Evolutionary conservation across 805 yeast species (phyloP).

Genomic region (Suhomyces xylopsoci): DNA sequence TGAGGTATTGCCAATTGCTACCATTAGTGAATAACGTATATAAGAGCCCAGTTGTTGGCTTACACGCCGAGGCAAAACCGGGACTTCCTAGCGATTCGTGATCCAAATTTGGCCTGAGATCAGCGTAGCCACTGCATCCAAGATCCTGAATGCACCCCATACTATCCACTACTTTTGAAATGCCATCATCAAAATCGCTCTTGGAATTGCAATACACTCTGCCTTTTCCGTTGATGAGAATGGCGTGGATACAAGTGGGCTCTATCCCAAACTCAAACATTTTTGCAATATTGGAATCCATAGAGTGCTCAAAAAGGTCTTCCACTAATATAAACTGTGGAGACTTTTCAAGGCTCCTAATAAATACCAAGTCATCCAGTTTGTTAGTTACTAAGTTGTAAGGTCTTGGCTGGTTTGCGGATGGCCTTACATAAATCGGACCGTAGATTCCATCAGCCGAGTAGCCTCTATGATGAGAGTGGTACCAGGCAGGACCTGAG

Average conservation of each 20-base stretch:
- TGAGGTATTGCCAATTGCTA: slow-evolving; percentile 23
- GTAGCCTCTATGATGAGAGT: slow-evolving; percentile 48
- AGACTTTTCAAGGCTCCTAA: slow-evolving; percentile 21
- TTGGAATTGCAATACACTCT: slow-evolving; percentile 20
- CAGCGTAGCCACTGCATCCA: slow-evolving; percentile 12
- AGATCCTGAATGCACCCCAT: slow-evolving; percentile 20
- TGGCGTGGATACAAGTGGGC: slow-evolving; percentile 30
- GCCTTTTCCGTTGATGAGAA: slow-evolving; percentile 31
- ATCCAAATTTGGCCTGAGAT: slow-evolving; percentile 11
- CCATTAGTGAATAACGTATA: slow-evolving; percentile 20
- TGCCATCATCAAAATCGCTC: neutral
- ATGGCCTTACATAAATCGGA: slow-evolving; percentile 42
- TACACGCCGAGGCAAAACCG: slow-evolving; percentile 22
- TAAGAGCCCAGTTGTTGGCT: slow-evolving; percentile 15
- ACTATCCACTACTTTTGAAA: slow-evolving; percentile 14
- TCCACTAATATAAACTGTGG: slow-evolving; percentile 31
- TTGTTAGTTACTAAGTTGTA: slow-evolving; percentile 25
- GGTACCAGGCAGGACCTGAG: slow-evolving; percentile 56
- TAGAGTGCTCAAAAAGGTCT: slow-evolving; percentile 38
- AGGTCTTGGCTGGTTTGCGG: slow-evolving; percentile 23
- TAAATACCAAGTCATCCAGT: slow-evolving; percentile 23
- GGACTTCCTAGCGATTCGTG: slow-evolving; percentile 19
- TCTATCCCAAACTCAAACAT: slow-evolving; percentile 31
- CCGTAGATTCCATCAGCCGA: slow-evolving; percentile 50
- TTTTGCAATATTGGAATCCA: slow-evolving; percentile 32